A percentile compares a stretch with the other conserved stretches of the same genome.
phyloP scores from a whole-genome alignment of 2,329 filamentous ascomycete species.

The Fusarium hostae region DNA sequence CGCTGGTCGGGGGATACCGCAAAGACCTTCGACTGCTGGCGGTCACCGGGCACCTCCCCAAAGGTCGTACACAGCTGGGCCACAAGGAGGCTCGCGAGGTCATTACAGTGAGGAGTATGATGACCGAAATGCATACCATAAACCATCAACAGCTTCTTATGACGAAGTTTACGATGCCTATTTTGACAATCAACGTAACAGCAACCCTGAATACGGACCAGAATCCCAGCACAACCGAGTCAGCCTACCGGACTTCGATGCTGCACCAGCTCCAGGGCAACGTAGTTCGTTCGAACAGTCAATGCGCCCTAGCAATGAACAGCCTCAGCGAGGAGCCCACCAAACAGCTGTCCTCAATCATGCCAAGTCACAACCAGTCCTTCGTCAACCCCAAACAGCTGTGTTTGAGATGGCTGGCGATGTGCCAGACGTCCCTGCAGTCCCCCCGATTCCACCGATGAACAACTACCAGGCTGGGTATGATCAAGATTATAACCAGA shows the following conservation, averaged over 20 bases:
- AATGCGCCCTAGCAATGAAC: slow-evolving; percentile 54
- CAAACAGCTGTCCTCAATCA: slow-evolving; percentile 65
- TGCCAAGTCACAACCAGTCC: slow-evolving; percentile 75
- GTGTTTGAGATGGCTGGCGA: slow-evolving; percentile 80
- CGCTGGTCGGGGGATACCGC: slow-evolving; percentile 58
- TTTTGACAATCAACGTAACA: slow-evolving; percentile 55
- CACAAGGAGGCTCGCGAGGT: slow-evolving; percentile 53
- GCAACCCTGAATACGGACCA: slow-evolving; percentile 40
- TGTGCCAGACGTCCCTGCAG: slow-evolving; percentile 65
- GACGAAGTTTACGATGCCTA: slow-evolving; percentile 68
- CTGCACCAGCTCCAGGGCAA: slow-evolving; percentile 47
- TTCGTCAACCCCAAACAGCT: slow-evolving; percentile 72
- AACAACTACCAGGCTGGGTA: slow-evolving; percentile 47
- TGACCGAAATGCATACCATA: slow-evolving; percentile 45
- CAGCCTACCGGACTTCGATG: slow-evolving; percentile 58
- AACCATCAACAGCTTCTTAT: slow-evolving; percentile 52
- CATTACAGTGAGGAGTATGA: slow-evolving; percentile 49
- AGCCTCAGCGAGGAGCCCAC: slow-evolving; percentile 61
- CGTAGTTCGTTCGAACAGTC: slow-evolving; percentile 61
- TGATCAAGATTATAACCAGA: slow-evolving; percentile 40
- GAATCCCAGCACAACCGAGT: slow-evolving; percentile 37
- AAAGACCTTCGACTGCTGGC: slow-evolving; percentile 66
- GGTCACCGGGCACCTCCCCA: slow-evolving; percentile 64
- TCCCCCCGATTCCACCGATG: slow-evolving; percentile 48
- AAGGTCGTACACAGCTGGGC: slow-evolving; percentile 58